Evolutionary conservation across 2,329 filamentous ascomycete species (phyloP).

Genomic region (Talaromyces pinophilus): DNA sequence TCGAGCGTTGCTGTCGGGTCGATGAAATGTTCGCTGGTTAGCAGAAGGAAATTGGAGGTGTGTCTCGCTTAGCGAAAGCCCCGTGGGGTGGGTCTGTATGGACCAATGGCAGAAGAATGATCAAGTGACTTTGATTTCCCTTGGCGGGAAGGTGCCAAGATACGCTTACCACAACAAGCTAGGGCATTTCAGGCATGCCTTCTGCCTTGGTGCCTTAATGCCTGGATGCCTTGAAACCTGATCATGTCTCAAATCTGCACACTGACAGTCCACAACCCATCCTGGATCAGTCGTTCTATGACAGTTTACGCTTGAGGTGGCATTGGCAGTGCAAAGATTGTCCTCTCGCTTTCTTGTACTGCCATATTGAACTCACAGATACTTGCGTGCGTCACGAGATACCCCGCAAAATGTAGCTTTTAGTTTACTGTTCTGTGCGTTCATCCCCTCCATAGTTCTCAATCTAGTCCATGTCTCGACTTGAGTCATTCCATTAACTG

Average conservation of each 20-base stretch:
- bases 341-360: background rate
- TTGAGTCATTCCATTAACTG: background rate
- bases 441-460: background rate
- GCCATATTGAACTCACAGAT: background rate
- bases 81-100: constrained; percentile 40
- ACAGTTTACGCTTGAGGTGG: too few relatives aligned
- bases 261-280: too few relatives aligned
- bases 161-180: background rate
- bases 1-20: constrained; percentile 37
- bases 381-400: background rate
- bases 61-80: constrained; percentile 44
- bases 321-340: too few relatives aligned
- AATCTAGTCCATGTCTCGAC: background rate
- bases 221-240: background rate
- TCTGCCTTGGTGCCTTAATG: background rate
- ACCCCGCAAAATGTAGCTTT: background rate
- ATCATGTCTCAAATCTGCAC: background rate
- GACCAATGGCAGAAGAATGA: constrained; percentile 26
- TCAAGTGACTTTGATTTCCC: constrained; percentile 32
- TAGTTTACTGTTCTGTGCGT: background rate
- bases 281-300: too few relatives aligned
- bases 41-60: constrained; percentile 43
- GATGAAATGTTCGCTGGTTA: constrained; percentile 36
- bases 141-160: background rate
- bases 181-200: background rate